phyloP scores from a whole-genome alignment of 1,284 basidiomycete species.

The Athelia sp. region DNA sequence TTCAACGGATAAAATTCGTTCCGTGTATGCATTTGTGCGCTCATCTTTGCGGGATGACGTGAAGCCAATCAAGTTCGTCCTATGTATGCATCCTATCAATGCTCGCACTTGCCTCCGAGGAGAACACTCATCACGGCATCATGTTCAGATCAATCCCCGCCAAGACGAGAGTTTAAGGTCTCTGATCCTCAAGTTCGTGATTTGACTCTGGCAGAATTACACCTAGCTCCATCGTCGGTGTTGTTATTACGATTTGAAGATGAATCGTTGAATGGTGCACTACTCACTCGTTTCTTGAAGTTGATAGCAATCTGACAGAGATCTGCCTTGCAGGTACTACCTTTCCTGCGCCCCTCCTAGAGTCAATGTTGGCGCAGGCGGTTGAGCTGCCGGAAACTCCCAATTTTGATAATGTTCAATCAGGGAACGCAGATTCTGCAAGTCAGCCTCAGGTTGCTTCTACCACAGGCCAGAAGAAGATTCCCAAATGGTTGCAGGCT shows the following conservation, averaged over 20 bases:
- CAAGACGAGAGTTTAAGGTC: slow-evolving; percentile 76
- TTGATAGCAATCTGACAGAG: too few species aligned
- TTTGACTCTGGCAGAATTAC: slow-evolving; percentile 62
- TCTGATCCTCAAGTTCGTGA: slow-evolving; percentile 69
- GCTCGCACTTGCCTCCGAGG: slow-evolving; percentile 1
- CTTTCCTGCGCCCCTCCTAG: slow-evolving; percentile 65
- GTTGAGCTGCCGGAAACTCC: slow-evolving; percentile 58
- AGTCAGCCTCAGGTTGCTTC: slow-evolving; percentile 8
- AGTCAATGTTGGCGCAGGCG: slow-evolving; percentile 48
- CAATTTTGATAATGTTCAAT: slow-evolving; percentile 22
- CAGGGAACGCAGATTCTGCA: slow-evolving; percentile 20
- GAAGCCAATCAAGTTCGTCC: slow-evolving; percentile 71
- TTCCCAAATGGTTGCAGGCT: slow-evolving; percentile 71
- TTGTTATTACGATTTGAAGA: slow-evolving; percentile 75
- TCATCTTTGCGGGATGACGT: slow-evolving; percentile 66
- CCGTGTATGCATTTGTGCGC: slow-evolving; percentile 81
- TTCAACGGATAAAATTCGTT: slow-evolving; percentile 71
- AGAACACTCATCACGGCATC: neutral
- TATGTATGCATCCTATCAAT: slow-evolving; percentile 51
- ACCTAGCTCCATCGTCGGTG: slow-evolving; percentile 76
- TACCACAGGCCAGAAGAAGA: slow-evolving; percentile 44
- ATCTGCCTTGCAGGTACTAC: too few species aligned
- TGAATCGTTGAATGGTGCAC: slow-evolving; percentile 63
- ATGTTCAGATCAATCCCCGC: slow-evolving; percentile 64
- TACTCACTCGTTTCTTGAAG: too few species aligned